Base-by-base conservation (phyloP, 345 rosid genomes). In the Gossypium longicalyx region DNA sequence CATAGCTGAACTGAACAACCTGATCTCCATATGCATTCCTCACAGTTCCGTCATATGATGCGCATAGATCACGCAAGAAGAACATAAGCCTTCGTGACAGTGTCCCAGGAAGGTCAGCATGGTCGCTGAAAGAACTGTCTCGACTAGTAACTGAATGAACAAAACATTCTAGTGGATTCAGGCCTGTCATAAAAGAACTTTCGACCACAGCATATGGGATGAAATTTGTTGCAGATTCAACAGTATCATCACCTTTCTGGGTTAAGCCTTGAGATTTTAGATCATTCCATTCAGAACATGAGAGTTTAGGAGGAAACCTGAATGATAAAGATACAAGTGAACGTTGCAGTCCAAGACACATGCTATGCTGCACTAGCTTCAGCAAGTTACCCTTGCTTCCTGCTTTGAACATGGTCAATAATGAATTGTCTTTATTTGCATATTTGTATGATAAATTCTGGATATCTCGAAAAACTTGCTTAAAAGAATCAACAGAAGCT, bases 61-160 rank as follows among this genome's bases (percentile, higher is more conserved):
- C 69, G 41, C 80, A 86, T 66, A 93, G 66, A 76, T 95, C 99
- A 10, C 97, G 87, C 94, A 95, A 79, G 79, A 95, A 91, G 76
- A 91, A 95, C 94, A 93, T 86, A 13, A 95, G 84, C 77, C 85
- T 90, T 38, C 98, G 82, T 52, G 84, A 86, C 77, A 95, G 83
- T 5, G 96, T 84, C 78, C 98, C 98, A 0, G 98, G 98, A 62
- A 95, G 91, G 83, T 95, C 96, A 62, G 96, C 99, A 80, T 93
- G 91, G 64, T 90, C 98, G 65, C 98, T 84, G 29, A 95, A 93
- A 10, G 97, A 93, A 81, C 91, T 86, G 22, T 89, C 91, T 23
- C 97, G 84, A 70, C 85, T 88, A 13, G 93, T 91, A 11, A 91
- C 93, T 0, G 98, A 95, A 80, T 93, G 97, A 75, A 86, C 87